phyloP scores from a whole-genome alignment of 169 alveolate genomes.

The Eimeria brunetti region DNA sequence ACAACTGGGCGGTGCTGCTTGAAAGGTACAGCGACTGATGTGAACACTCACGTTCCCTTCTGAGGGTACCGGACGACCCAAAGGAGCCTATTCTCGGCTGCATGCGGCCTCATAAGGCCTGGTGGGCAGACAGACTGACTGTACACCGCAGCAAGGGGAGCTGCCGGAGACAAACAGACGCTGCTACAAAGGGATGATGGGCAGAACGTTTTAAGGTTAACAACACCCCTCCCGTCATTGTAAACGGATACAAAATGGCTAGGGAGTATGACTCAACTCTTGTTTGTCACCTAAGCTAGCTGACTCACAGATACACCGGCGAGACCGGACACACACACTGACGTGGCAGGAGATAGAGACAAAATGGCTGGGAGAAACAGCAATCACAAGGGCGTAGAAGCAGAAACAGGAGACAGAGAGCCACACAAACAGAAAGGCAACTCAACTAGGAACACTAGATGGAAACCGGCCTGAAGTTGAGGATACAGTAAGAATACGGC shows the following conservation, averaged over 20 bases:
- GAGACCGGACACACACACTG: neutral
- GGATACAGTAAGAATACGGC: neutral
- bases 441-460: neutral
- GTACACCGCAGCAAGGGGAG: neutral
- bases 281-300: neutral
- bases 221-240: neutral
- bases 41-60: neutral
- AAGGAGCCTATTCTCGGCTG: neutral
- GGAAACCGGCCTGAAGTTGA: neutral
- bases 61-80: neutral
- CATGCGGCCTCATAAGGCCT: neutral
- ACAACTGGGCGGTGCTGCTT: slow-evolving; percentile 85
- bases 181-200: neutral
- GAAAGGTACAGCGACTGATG: slow-evolving; percentile 5
- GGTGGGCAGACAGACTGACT: neutral
- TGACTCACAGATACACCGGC: too few species aligned
- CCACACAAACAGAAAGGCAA: neutral
- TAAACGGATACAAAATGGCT: neutral
- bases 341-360: neutral
- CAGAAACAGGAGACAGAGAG: neutral
- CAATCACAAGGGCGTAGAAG: neutral
- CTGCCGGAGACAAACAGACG: neutral
- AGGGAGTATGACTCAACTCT: neutral
- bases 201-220: neutral
- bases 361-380: neutral